Base-by-base conservation (phyloP, 257 asterid genomes). In the Solanum arcanum region DNA sequence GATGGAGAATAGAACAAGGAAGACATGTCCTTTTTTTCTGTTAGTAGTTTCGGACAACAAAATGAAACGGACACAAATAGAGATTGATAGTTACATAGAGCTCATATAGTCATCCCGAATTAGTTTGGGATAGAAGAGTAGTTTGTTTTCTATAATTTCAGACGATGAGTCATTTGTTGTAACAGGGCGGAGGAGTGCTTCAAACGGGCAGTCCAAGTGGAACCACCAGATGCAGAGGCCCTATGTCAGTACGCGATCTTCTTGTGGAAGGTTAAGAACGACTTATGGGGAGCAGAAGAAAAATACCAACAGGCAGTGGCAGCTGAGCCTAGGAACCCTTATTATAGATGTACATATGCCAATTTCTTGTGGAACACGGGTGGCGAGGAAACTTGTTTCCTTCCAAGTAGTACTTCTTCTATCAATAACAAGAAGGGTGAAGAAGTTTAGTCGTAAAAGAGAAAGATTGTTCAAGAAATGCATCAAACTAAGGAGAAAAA, bases 281-380 rank as follows among this genome's bases (percentile, higher is more conserved):
- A 97, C 35, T 84, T 88, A 23, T 89, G 88, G 92, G 94, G 90
- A 15, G 98, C 99, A 0, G 99, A 97, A 90, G 96, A 97, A 59
- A 89, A 86, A 87, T 97, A 89, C 74, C 42, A 94, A n/a, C 96
- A 94, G 88, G 96, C 98, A 5, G 31, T 94, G 73, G 88, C 92
- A 6, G 86, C 90, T 27, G 98, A 94, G 75, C 95, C 96, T 7
- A 86, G 87, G 12, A 95, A 93, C 81, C 18, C 93, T 59, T 90
- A 91, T 25, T 89, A 90, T 39, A 93, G 94, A 33, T 93, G 96
- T 3, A 88, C 89, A 60, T 95, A 97, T 39, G 97, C 98, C 5
- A 86, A 89, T 86, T 95, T 97, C 95, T 89, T 97, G 90, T 97
- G 99, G 99, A 93, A 78, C 89, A 95, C 98, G 9, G 98, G 99